phyloP scores from a whole-genome alignment of 2,329 filamentous ascomycete species.

The Pezicula rhizophila region DNA sequence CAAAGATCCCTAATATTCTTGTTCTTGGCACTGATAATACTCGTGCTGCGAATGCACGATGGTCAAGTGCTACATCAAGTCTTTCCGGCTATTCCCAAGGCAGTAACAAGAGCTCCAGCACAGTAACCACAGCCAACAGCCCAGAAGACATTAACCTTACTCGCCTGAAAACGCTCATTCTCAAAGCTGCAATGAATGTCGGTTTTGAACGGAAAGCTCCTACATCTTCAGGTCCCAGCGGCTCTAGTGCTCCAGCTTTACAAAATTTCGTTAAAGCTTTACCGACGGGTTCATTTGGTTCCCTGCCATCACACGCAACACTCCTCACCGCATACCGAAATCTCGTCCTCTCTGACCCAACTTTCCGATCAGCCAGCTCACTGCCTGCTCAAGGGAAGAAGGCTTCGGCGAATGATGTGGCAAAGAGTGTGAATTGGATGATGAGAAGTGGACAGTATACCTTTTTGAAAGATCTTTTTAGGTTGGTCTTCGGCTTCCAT shows the following conservation, averaged over 20 bases:
- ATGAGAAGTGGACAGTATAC: conserved; percentile 64
- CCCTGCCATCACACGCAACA: conserved; percentile 60
- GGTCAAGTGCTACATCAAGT: conserved; percentile 77
- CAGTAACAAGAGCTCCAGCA: conserved; percentile 60
- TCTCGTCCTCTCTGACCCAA: conserved; percentile 67
- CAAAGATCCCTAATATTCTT: conserved; percentile 78
- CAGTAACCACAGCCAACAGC: conserved; percentile 59
- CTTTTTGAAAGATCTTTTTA: conserved; percentile 78
- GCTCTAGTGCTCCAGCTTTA: conserved; percentile 47
- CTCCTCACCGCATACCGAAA: conserved; percentile 77
- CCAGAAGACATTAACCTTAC: conserved; percentile 71
- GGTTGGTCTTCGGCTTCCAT: conserved; percentile 77
- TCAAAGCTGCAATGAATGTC: conserved; percentile 80
- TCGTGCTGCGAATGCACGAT: conserved; percentile 59
- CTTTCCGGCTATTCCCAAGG: conserved; percentile 74
- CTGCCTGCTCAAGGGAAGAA: conserved; percentile 53
- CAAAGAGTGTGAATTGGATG: conserved; percentile 74
- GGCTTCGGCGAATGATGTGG: conserved; percentile 67
- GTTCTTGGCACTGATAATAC: conserved; percentile 68
- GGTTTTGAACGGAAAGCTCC: conserved; percentile 61
- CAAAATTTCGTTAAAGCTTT: conserved; percentile 72
- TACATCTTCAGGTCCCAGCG: conserved; percentile 20
- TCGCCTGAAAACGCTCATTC: conserved; percentile 70
- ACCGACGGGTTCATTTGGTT: conserved; percentile 73
- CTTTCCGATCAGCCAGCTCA: conserved; percentile 49